Conservation (phyloP, 2,329 filamentous ascomycete species). For the Phialemoniopsis sp. region DNA sequence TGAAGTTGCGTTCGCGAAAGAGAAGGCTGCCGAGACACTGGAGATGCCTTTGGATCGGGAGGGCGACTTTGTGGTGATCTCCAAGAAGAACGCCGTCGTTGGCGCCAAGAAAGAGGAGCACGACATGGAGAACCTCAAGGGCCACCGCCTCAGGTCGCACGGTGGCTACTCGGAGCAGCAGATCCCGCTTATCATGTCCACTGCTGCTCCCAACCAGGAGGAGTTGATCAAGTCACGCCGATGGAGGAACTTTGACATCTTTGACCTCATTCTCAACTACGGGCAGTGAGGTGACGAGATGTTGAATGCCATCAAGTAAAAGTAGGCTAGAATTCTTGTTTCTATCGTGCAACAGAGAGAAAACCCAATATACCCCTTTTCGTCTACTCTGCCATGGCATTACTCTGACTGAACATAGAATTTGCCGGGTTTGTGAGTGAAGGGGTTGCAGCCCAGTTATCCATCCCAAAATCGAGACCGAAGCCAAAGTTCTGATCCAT, state of each 20-base stretch:
- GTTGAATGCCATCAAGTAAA: no score
- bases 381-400: no score
- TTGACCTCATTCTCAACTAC: slow-evolving; percentile 29
- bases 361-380: no score
- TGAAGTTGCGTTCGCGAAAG: slow-evolving; percentile 20
- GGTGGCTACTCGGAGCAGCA: slow-evolving; percentile 32
- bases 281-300: slow-evolving; percentile 11
- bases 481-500: slow-evolving; percentile 4
- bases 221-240: slow-evolving; percentile 6
- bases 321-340: no score
- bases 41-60: slow-evolving; percentile 34
- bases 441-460: no score
- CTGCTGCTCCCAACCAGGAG: slow-evolving; percentile 9
- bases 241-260: slow-evolving; percentile 33
- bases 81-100: slow-evolving; percentile 27
- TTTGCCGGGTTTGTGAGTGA: no score
- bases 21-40: slow-evolving; percentile 24
- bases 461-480: slow-evolving; percentile 1
- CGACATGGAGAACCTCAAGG: slow-evolving; percentile 23
- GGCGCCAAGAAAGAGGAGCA: slow-evolving; percentile 27
- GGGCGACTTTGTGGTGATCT: slow-evolving; percentile 32
- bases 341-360: no score
- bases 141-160: slow-evolving; percentile 31
- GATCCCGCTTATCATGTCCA: slow-evolving; percentile 28
- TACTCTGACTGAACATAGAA: no score